Evolutionary conservation across 2,329 filamentous ascomycete species (phyloP).

Genomic region (Lachnellula subtilissima): DNA sequence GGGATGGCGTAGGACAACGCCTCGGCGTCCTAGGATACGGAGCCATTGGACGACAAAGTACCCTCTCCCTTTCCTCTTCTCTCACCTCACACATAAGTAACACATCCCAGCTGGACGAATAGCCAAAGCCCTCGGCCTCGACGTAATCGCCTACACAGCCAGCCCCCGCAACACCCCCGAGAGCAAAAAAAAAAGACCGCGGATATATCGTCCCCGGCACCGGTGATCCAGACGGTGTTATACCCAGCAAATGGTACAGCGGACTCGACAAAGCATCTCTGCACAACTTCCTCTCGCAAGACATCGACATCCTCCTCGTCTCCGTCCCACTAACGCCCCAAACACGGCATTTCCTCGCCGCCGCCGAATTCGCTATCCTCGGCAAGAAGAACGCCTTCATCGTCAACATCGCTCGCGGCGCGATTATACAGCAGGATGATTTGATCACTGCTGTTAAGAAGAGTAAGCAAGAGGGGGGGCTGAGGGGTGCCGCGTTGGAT

Average conservation of each 20-base stretch:
- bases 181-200: slow-evolving; percentile 48
- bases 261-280: slow-evolving; percentile 31
- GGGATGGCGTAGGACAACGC: slow-evolving; percentile 52
- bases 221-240: slow-evolving; percentile 34
- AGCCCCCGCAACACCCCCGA: slow-evolving; percentile 53
- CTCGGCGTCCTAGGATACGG: slow-evolving; percentile 46
- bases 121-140: slow-evolving; percentile 53
- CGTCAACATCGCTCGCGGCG: slow-evolving; percentile 60
- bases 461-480: slow-evolving; percentile 35
- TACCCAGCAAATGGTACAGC: slow-evolving; percentile 35
- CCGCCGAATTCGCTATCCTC: slow-evolving; percentile 34
- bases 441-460: slow-evolving; percentile 48
- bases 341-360: slow-evolving; percentile 37
- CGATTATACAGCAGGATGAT: slow-evolving; percentile 56
- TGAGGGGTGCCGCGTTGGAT: slow-evolving; percentile 61
- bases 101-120: slow-evolving; percentile 39
- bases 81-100: slow-evolving; percentile 3
- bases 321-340: slow-evolving; percentile 34
- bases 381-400: slow-evolving; percentile 46
- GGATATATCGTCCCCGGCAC: slow-evolving; percentile 63
- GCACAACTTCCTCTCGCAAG: slow-evolving; percentile 32
- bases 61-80: background rate
- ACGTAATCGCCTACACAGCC: slow-evolving; percentile 61
- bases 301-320: slow-evolving; percentile 36
- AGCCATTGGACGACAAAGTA: slow-evolving; percentile 39